Conservation (phyloP, 345 rosid species). For the Nephelium lappaceum region DNA sequence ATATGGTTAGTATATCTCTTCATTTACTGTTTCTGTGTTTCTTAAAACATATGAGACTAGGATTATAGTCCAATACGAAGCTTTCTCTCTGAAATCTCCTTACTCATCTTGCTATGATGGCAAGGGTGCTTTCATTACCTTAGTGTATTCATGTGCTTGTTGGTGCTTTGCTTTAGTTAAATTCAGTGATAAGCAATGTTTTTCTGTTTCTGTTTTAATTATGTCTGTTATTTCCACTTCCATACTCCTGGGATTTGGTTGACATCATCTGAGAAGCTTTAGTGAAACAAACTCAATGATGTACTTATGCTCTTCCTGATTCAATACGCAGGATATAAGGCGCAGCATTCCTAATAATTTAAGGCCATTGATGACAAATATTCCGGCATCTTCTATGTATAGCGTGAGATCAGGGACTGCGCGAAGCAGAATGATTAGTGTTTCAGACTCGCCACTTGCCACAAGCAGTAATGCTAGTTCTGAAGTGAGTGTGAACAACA, state of each 20-base stretch:
- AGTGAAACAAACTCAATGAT: background rate
- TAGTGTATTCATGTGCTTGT: background rate
- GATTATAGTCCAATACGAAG: background rate
- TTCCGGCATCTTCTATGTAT: slow-evolving; percentile 97
- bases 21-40: background rate
- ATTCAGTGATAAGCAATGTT: background rate
- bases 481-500: slow-evolving; percentile 82
- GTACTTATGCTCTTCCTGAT: slow-evolving; percentile 14
- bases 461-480: slow-evolving; percentile 98
- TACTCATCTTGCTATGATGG: background rate
- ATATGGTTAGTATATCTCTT: slow-evolving; percentile 65
- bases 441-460: slow-evolving; percentile 90
- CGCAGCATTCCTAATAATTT: slow-evolving; percentile 84
- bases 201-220: background rate
- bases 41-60: slow-evolving; percentile 5
- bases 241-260: background rate
- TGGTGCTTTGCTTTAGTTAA: background rate
- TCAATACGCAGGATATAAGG: slow-evolving; percentile 78
- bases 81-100: background rate
- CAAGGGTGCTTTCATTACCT: background rate
- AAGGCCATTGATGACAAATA: slow-evolving; percentile 88
- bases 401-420: slow-evolving; percentile 90
- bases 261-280: background rate
- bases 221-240: background rate
- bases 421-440: slow-evolving; percentile 66